phyloP scores from a whole-genome alignment of 768 basidiomycete species.

The Mycena olivaceomarginata region DNA sequence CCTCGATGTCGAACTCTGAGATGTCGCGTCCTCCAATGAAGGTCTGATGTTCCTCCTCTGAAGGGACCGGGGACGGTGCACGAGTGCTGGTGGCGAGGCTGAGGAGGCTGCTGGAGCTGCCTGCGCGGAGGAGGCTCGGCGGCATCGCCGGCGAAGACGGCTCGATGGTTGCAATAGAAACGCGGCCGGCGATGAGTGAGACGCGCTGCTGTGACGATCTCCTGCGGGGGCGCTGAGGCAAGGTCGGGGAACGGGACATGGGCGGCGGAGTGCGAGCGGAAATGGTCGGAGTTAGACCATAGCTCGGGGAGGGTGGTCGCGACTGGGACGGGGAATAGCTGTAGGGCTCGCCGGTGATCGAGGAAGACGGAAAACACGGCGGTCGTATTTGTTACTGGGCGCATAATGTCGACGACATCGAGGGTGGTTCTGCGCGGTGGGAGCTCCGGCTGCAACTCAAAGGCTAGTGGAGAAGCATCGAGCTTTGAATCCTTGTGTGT shows the following conservation, averaged over 20 bases:
- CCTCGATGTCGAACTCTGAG: slow-evolving; percentile 89
- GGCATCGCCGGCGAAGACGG: slow-evolving; percentile 79
- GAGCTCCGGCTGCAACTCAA: slow-evolving; percentile 21
- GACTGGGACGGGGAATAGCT: slow-evolving; percentile 47
- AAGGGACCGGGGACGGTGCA: slow-evolving; percentile 75
- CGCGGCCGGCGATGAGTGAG: slow-evolving; percentile 88
- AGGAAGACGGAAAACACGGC: slow-evolving; percentile 43
- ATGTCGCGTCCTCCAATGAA: slow-evolving; percentile 84
- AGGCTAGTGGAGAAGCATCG: slow-evolving; percentile 27
- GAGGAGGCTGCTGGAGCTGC: slow-evolving; percentile 78
- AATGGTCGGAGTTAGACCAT: slow-evolving; percentile 23
- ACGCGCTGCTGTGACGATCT: slow-evolving; percentile 91
- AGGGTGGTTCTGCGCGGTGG: slow-evolving; percentile 43
- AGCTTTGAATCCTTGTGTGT: slow-evolving; percentile 26
- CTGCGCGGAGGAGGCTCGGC: slow-evolving; percentile 78
- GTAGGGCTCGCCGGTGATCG: slow-evolving; percentile 56
- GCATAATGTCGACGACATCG: slow-evolving; percentile 58
- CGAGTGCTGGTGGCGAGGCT: slow-evolving; percentile 77
- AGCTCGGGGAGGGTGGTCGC: slow-evolving; percentile 35
- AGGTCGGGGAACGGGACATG: slow-evolving; percentile 68
- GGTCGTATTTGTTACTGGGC: slow-evolving; percentile 50
- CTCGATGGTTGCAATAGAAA: slow-evolving; percentile 86
- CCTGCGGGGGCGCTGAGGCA: slow-evolving; percentile 78
- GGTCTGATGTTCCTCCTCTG: slow-evolving; percentile 64
- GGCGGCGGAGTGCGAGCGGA: slow-evolving; percentile 41